Conservation (phyloP, 441 rosid genomes). For the Aquilaria agallochum region DNA sequence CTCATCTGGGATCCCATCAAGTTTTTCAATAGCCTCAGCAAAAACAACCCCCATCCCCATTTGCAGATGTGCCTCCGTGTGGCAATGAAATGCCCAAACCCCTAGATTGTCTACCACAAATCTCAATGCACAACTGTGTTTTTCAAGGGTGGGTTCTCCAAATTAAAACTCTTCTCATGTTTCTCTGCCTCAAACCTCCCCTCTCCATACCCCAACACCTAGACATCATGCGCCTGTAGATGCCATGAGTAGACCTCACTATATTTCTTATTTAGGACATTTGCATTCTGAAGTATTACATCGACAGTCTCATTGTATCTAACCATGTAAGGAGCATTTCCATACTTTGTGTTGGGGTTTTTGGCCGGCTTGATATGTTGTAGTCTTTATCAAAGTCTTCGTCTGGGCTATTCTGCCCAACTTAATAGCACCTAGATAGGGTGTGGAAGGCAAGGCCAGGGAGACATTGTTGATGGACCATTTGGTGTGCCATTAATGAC, state of each 20-base stretch:
- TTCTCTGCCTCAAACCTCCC: slow-evolving; percentile 30
- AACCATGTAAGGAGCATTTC: slow-evolving; percentile 46
- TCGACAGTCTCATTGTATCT: slow-evolving; percentile 41
- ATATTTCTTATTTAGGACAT: slow-evolving; percentile 24
- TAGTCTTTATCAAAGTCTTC: slow-evolving; percentile 28
- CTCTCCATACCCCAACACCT: slow-evolving; percentile 46
- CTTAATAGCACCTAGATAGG: slow-evolving; percentile 63
- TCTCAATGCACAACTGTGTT: slow-evolving; percentile 63
- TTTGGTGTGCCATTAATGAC: slow-evolving; percentile 33
- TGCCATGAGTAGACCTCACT: slow-evolving; percentile 83
- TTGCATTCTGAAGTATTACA: slow-evolving; percentile 63
- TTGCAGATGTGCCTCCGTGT: slow-evolving; percentile 78
- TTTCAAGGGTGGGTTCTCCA: slow-evolving; percentile 55
- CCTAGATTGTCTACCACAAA: slow-evolving; percentile 73
- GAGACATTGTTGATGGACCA: slow-evolving; percentile 78
- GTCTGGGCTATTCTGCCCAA: slow-evolving; percentile 35
- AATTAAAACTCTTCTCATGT: slow-evolving; percentile 38
- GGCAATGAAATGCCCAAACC: slow-evolving; percentile 87
- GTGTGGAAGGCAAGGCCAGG: slow-evolving; percentile 46
- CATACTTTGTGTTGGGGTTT: slow-evolving; percentile 35
- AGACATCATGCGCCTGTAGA: slow-evolving; percentile 30
- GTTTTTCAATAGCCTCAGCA: slow-evolving; percentile 41
- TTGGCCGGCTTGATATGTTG: slow-evolving; percentile 41
- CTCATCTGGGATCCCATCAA: slow-evolving; percentile 37
- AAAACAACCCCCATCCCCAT: slow-evolving; percentile 88